Conservation (phyloP, 2,329 filamentous ascomycete genomes). For the Westerdykella ornata region DNA sequence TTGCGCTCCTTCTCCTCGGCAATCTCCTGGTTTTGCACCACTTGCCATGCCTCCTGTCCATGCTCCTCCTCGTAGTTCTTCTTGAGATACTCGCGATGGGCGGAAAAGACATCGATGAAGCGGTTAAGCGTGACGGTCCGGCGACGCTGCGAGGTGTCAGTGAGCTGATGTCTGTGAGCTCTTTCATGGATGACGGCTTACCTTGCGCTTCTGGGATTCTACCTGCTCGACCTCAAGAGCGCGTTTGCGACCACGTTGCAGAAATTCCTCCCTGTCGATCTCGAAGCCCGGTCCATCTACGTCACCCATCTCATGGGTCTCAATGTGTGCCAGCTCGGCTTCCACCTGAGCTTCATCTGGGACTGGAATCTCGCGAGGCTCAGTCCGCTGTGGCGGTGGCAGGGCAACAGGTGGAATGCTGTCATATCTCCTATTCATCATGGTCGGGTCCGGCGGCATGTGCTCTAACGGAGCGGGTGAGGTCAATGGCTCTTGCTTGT, state of each 20-base stretch:
- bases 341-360: slow-evolving; percentile 60
- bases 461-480: slow-evolving; percentile 15
- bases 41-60: slow-evolving; percentile 72
- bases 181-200: slow-evolving; percentile 33
- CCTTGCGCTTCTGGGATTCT: slow-evolving; percentile 60
- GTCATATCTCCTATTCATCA: slow-evolving; percentile 14
- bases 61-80: slow-evolving; percentile 69
- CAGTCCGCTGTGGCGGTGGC: slow-evolving; percentile 12
- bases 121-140: slow-evolving; percentile 51
- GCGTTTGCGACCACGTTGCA: slow-evolving; percentile 56
- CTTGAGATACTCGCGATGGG: slow-evolving; percentile 64
- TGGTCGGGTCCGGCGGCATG: slow-evolving; percentile 14
- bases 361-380: slow-evolving; percentile 24
- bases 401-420: slow-evolving; percentile 17
- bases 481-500: slow-evolving; percentile 32
- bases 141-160: slow-evolving; percentile 48
- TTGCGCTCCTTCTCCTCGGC: slow-evolving; percentile 97
- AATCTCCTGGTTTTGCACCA: slow-evolving; percentile 84
- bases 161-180: not conserved
- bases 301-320: slow-evolving; percentile 52
- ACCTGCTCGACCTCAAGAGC: slow-evolving; percentile 57
- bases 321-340: slow-evolving; percentile 55
- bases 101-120: slow-evolving; percentile 54
- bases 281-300: slow-evolving; percentile 50
- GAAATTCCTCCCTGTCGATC: slow-evolving; percentile 49